Evolutionary conservation across 2,329 filamentous ascomycete genomes (phyloP), one percentile per base, ranked within the genome.

Genomic region (Thielaviopsis euricoi): DNA sequence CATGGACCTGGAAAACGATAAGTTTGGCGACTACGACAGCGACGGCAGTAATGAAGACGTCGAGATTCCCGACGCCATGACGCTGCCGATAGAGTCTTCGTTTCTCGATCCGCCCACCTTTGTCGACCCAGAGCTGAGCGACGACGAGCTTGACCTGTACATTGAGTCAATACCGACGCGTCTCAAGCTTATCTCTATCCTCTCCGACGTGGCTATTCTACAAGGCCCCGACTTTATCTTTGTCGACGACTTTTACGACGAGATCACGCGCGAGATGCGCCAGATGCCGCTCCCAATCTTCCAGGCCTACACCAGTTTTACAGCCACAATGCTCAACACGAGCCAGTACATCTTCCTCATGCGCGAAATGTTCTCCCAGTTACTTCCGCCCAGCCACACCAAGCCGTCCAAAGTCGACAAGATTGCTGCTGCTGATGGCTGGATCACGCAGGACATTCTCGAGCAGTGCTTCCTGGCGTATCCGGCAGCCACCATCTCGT

Each of bases 391-490:
- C 6, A 69, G 69, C 1, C 66, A 67, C 60, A 70, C 73, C 5
- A 67, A 72, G 40, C 77, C 78, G 1, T 65, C 63, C 9, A 70
- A 68, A 48, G 67, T 71, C 13, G 70, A 71, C 43, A 64, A 63
- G 0, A 68, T 69, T 12, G 68, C 65, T 21, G 70, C 74, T 22
- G 66, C 67, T 3, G 58, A 64, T 1, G 71, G 71, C 7, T 66
- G 66, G 19, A 65, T 81, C 50, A 75, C 74, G 5, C 65, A 69
- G 22, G 64, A 63, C 6, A 76, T 81, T 62, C 66, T 81, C 49
- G 71, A 76, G 64, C 67, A 73, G 50, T 83, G 82, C 64, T 90
- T 82, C 66, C 74, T 89, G 1, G 80, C 80, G 0, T 82, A 77
- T 62, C 74, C 83, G 0, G 85, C 87, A 1, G 82, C 79, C 60